Conservation (phyloP, 106 monocot species). For the Narthecium ossifragum region DNA sequence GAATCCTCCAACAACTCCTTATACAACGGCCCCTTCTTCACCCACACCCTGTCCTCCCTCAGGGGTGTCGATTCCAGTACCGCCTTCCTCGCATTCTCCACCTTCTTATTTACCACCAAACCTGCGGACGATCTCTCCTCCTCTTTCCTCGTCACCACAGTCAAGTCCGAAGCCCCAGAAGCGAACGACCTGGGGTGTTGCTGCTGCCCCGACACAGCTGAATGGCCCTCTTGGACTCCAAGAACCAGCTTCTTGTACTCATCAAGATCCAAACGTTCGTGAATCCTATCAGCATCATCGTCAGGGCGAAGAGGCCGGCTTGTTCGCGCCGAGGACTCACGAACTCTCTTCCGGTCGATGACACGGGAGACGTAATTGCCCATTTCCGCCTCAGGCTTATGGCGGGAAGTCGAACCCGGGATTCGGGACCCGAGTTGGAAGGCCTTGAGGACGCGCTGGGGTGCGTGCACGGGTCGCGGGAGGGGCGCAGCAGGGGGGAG, state of each 20-base stretch:
- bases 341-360: constrained; percentile 6
- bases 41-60: constrained; percentile 17
- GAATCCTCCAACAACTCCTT: constrained; percentile 58
- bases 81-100: constrained; percentile 8
- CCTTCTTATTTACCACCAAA: constrained; percentile 6
- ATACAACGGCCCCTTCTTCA: constrained; percentile 42
- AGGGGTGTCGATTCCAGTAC: constrained; percentile 15
- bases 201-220: background rate
- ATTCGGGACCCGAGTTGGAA: constrained; percentile 71
- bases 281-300: background rate
- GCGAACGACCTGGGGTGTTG: background rate
- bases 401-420: background rate
- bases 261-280: constrained; percentile 24
- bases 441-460: constrained; percentile 49
- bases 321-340: background rate
- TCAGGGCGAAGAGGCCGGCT: background rate
- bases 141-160: constrained; percentile 5
- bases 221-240: constrained; percentile 7
- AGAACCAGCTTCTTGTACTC: constrained; percentile 55
- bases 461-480: constrained; percentile 58
- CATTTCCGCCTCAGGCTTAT: constrained; percentile 9
- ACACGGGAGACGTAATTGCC: constrained; percentile 12
- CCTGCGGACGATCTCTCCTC: background rate
- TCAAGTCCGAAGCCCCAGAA: constrained; percentile 14
- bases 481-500: constrained; percentile 34